Conservation (phyloP, 1,284 basidiomycete genomes). For the Melampsora larici-populina region DNA sequence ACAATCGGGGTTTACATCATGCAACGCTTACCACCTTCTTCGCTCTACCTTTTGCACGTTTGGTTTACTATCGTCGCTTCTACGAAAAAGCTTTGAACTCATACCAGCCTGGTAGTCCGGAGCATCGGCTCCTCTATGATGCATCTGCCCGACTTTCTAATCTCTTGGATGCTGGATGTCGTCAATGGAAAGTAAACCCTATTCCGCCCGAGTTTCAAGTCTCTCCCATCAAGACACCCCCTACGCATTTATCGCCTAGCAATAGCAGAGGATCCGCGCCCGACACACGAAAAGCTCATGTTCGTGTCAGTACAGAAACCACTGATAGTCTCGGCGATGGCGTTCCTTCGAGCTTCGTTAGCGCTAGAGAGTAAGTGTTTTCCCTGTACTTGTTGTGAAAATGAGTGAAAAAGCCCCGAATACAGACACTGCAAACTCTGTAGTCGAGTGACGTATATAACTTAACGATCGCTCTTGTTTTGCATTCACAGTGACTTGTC, state of each 20-base stretch:
- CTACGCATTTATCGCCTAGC: neutral
- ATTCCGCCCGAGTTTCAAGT: neutral
- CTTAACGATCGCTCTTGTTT: neutral
- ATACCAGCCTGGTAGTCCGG: slow-evolving; percentile 23
- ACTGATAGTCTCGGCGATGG: neutral
- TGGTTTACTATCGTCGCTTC: slow-evolving; percentile 26
- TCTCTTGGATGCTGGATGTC: slow-evolving; percentile 21
- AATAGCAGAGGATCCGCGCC: neutral
- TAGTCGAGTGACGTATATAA: too few species aligned
- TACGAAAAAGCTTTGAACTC: neutral
- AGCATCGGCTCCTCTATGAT: slow-evolving; percentile 15
- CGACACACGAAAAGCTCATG: neutral
- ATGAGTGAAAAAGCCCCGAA: neutral
- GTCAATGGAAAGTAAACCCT: slow-evolving; percentile 12
- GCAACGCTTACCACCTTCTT: slow-evolving; percentile 31
- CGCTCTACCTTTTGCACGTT: slow-evolving; percentile 29
- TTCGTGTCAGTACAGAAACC: neutral
- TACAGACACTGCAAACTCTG: neutral
- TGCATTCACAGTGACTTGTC: slow-evolving; percentile 30
- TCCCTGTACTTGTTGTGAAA: neutral
- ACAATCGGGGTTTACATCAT: neutral
- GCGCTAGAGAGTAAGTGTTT: slow-evolving; percentile 15
- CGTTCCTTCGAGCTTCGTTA: slow-evolving; percentile 5
- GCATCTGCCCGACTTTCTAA: slow-evolving; percentile 1
- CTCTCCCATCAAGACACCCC: neutral